Evolutionary conservation across 2,329 filamentous ascomycete species (phyloP), one percentile per base, ranked within the genome.

Genomic region (Akanthomyces dipterigenus): DNA sequence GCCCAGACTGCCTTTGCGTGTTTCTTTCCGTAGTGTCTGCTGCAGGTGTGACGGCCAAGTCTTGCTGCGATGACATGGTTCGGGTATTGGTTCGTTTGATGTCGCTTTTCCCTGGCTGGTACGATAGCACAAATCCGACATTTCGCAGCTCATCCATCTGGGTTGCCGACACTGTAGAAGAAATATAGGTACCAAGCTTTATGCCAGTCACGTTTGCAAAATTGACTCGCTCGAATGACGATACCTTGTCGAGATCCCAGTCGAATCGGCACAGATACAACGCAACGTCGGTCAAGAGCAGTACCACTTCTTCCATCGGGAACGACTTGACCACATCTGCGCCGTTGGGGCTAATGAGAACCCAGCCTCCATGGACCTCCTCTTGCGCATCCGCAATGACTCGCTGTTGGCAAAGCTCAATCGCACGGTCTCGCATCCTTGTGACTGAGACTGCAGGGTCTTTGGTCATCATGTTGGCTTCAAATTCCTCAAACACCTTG

Each of bases 181-280:
- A 96, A 69, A 99, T 89, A 70, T 98, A 99, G 0, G 91, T 88
- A 22, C 95, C 95, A 63, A 88, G 84, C 69, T 87, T 87, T 67
- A 99, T 85, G 26, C 82, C 81, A 1, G 83, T 81, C 40, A 99
- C 78, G 62, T 91, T 89, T 22, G 83, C 81, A 8, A 98, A 80
- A 62, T 89, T 87, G 16, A 97, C 86, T 8, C 93, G 83, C 75
- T 98, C 93, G 72, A 97, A 98, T 0, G 89, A 92, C 14, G 89
- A 88, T 1, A 99, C 90, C 71, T 98, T 98, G 76, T 98, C 95
- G 8, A 92, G 88, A 64, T 90, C 89, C 92, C 93, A 98, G 73
- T 98, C 92, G 67, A 98, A 93, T 16, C 90, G 86, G 72, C 93
- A 97, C 64, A 91, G 86, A 71, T 98, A 98, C 3, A 98, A 73